Conservation (phyloP, 2,329 filamentous ascomycete species). For the Endoconidiophora laricicola region DNA sequence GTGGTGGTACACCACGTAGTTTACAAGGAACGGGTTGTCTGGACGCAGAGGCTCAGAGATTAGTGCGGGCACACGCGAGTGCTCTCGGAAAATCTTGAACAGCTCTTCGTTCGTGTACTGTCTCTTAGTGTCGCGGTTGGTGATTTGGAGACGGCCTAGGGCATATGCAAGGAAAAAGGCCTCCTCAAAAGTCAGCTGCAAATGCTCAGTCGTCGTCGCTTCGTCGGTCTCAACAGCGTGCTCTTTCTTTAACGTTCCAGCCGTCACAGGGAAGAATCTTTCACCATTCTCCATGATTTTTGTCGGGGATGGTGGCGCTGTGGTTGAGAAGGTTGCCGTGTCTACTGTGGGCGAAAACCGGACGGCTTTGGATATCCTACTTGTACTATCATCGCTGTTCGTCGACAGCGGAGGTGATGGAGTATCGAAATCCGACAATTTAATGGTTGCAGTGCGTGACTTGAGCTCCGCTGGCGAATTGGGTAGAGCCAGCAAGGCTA, state of each 20-base stretch:
- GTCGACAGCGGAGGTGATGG: constrained; percentile 6
- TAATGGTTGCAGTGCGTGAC: neutral
- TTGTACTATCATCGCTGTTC: neutral
- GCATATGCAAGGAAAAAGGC: constrained; percentile 78
- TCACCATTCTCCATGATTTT: constrained; percentile 17
- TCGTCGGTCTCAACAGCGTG: constrained; percentile 5
- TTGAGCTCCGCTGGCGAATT: constrained; percentile 6
- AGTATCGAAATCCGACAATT: neutral
- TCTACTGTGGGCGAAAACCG: constrained; percentile 53
- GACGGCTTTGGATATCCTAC: constrained; percentile 38
- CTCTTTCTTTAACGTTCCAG: constrained; percentile 12
- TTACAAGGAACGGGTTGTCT: constrained; percentile 70
- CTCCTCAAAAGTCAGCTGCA: constrained; percentile 84
- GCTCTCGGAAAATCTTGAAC: constrained; percentile 48
- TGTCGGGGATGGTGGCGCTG: constrained; percentile 34
- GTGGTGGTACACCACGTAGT: constrained; percentile 87
- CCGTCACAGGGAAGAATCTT: constrained; percentile 9
- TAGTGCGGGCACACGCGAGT: constrained; percentile 48
- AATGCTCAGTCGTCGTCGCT: constrained; percentile 52
- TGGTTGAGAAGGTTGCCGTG: constrained; percentile 40
- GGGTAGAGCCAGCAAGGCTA: constrained; percentile 2
- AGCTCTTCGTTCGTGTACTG: constrained; percentile 38
- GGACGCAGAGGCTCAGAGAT: constrained; percentile 34
- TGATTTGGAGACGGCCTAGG: constrained; percentile 55
- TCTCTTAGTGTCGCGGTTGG: constrained; percentile 28